Evolutionary conservation across 176 grass and related monocot species (phyloP).

Genomic region (Lolium multiflorum): DNA sequence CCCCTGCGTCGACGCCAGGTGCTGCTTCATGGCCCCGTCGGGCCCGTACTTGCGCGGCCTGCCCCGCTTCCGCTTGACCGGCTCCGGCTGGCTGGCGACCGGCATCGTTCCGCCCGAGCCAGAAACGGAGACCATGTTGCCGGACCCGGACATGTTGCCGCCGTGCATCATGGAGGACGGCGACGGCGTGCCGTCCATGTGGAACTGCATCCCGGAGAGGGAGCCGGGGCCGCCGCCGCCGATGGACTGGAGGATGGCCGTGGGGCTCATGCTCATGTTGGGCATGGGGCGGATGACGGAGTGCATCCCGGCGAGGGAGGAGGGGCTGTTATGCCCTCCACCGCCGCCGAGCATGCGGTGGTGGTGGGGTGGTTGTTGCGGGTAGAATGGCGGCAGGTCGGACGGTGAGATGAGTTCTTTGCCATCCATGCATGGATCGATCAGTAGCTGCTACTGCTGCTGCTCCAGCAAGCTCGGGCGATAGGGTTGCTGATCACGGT

Average conservation of each 20-base stretch:
- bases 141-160: constrained; percentile 1
- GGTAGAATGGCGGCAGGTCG: constrained; percentile 72
- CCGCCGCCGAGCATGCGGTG: constrained; percentile 33
- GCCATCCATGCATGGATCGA: constrained; percentile 84
- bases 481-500: background rate
- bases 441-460: background rate
- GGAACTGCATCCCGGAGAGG: constrained; percentile 61
- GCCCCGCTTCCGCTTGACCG: constrained; percentile 73
- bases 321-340: constrained; percentile 30
- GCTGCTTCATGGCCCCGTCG: constrained; percentile 63
- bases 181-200: constrained; percentile 50
- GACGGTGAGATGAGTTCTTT: constrained; percentile 72
- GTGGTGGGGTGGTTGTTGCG: constrained; percentile 42
- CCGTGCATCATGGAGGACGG: constrained; percentile 42
- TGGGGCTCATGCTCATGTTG: constrained; percentile 67
- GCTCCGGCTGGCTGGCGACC: background rate
- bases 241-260: constrained; percentile 62
- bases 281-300: constrained; percentile 74
- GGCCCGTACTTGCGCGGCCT: constrained; percentile 85
- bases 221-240: constrained; percentile 20
- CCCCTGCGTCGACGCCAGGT: background rate
- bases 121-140: background rate
- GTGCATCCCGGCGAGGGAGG: constrained; percentile 60
- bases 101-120: background rate
- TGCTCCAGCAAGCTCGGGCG: no score